Evolutionary conservation across 352 stramenopile genomes (phyloP).

Genomic region (Globisporangium heterothallicum): DNA sequence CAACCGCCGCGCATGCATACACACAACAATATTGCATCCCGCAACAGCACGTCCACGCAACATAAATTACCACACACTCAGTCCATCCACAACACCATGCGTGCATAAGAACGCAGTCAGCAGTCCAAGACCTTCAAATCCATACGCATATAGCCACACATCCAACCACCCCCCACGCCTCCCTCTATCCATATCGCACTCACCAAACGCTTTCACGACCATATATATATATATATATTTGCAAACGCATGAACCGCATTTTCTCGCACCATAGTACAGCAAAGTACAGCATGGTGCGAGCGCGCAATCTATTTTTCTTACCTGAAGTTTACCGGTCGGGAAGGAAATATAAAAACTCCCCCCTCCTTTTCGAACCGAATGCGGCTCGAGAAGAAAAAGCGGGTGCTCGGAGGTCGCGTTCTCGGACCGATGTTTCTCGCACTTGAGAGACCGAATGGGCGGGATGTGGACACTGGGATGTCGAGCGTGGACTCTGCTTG

Average conservation of each 20-base stretch:
- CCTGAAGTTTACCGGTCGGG: slow-evolving; percentile 1
- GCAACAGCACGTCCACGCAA: background rate
- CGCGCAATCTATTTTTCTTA: slow-evolving; percentile 8
- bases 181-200: background rate
- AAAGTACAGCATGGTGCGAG: too few relatives aligned
- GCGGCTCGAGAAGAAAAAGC: slow-evolving; percentile 1
- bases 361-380: slow-evolving; percentile 4
- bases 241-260: background rate
- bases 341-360: slow-evolving; percentile 8
- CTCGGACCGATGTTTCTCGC: background rate
- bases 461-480: background rate
- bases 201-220: background rate
- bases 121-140: slow-evolving; percentile 2
- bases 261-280: background rate
- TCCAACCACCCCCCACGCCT: background rate
- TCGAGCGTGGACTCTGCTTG: background rate
- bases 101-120: too few relatives aligned
- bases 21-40: background rate
- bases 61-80: too few relatives aligned
- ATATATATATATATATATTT: background rate
- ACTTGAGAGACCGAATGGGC: background rate
- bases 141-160: slow-evolving; percentile 9
- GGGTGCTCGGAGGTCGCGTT: background rate
- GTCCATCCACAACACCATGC: too few relatives aligned
- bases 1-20: too few relatives aligned